These are phyloP conservation scores for Tetrapisispora namnaoensis DNA, from an alignment of 805 yeast genomes.

Conservation along the genomic window DNA sequence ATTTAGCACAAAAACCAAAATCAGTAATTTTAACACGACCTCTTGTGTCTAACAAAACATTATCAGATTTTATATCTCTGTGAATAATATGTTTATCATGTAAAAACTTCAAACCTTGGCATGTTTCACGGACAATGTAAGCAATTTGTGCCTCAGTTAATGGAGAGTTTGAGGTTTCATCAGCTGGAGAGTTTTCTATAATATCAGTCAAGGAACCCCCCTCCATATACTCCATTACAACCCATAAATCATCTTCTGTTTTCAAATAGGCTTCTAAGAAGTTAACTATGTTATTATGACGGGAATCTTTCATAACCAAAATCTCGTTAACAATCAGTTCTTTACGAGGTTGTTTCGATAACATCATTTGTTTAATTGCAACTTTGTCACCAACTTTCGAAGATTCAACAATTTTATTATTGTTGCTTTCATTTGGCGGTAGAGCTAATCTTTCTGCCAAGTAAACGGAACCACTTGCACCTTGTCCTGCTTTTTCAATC, in stretches of 20 bases:
- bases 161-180: constrained; percentile 25
- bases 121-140: constrained; percentile 80
- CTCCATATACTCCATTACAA: constrained; percentile 99
- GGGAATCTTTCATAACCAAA: constrained; percentile 90
- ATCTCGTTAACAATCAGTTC: constrained; percentile 94
- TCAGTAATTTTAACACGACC: constrained; percentile 93
- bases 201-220: constrained; percentile 97
- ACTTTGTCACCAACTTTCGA: constrained; percentile 51
- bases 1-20: constrained; percentile 94
- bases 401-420: constrained; percentile 12
- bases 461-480: constrained; percentile 95
- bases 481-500: constrained; percentile 88
- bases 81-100: constrained; percentile 91
- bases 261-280: constrained; percentile 83
- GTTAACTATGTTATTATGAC: constrained; percentile 90
- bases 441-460: constrained; percentile 57
- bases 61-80: constrained; percentile 94
- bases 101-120: constrained; percentile 82
- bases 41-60: constrained; percentile 68
- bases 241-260: constrained; percentile 82
- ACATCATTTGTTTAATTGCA: constrained; percentile 94
- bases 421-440: constrained; percentile 16
- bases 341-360: constrained; percentile 84
- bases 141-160: constrained; percentile 85
- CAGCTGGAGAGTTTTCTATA: constrained; percentile 72